phyloP scores from a whole-genome alignment of 768 basidiomycete species.

The Cystobasidium tubakii region DNA sequence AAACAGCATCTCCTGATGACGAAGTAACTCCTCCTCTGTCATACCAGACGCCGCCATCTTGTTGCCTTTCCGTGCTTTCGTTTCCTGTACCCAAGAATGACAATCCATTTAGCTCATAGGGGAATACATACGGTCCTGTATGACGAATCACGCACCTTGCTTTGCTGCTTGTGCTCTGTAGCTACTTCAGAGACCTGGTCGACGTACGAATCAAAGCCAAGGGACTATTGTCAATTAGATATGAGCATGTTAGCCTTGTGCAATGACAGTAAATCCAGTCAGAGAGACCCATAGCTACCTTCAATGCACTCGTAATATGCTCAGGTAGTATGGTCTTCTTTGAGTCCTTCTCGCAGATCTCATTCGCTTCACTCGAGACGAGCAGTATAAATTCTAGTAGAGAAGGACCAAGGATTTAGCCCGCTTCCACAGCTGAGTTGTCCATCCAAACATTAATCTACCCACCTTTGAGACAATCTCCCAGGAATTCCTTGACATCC shows the following conservation, averaged over 20 bases:
- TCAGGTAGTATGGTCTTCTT: slow-evolving; percentile 99
- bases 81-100: too few relatives aligned
- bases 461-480: slow-evolving; percentile 97
- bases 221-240: slow-evolving; percentile 59
- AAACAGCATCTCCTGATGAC: slow-evolving; percentile 83
- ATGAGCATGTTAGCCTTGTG: not conserved
- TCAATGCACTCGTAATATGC: slow-evolving; percentile 85
- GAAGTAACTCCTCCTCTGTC: slow-evolving; percentile 80
- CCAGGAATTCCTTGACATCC: slow-evolving; percentile 92
- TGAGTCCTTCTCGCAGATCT: slow-evolving; percentile 93
- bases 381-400: slow-evolving; percentile 91
- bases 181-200: slow-evolving; percentile 84
- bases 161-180: slow-evolving; percentile 92
- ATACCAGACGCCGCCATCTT: slow-evolving; percentile 81
- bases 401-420: not conserved
- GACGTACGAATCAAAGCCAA: slow-evolving; percentile 88
- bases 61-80: slow-evolving; percentile 77
- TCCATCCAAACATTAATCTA: not conserved
- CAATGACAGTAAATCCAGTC: too few relatives aligned
- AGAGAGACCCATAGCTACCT: slow-evolving; percentile 57
- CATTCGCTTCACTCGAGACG: slow-evolving; percentile 94
- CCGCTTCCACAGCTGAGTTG: not conserved
- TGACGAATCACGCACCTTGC: slow-evolving; percentile 84
- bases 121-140: too few relatives aligned
- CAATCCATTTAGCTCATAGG: too few relatives aligned